These are phyloP conservation scores for Phenoliferia sp. DNA, from an alignment of 1,284 basidiomycete species.

Conservation along the genomic window DNA sequence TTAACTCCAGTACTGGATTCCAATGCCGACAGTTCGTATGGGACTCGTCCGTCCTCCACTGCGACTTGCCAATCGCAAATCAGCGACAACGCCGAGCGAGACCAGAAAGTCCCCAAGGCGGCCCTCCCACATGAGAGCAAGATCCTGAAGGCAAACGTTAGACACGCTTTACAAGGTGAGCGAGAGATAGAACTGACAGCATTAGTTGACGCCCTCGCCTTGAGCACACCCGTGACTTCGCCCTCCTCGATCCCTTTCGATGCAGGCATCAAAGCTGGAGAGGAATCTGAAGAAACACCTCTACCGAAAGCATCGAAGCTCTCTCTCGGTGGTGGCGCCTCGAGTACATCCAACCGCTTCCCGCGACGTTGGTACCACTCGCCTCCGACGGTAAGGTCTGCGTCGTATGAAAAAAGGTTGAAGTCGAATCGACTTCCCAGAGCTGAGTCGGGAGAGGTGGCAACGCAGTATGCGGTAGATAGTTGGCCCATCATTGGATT, in stretches of 20 bases:
- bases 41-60: conserved; percentile 48
- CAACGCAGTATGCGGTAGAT: conserved; percentile 83
- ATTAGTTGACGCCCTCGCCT: conserved; percentile 80
- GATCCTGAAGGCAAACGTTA: conserved; percentile 53
- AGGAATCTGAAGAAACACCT: conserved; percentile 1
- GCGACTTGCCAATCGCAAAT: conserved; percentile 69
- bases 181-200: conserved; percentile 55
- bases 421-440: conserved; percentile 90
- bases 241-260: conserved; percentile 32
- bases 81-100: conserved; percentile 79
- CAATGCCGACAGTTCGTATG: conserved; percentile 79
- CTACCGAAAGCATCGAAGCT: conserved; percentile 30
- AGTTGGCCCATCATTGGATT: conserved; percentile 96
- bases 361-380: conserved; percentile 26
- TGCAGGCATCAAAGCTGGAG: not conserved
- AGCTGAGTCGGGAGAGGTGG: conserved; percentile 78
- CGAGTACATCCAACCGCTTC: not conserved
- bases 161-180: not conserved
- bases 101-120: conserved; percentile 84
- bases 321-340: not conserved
- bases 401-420: conserved; percentile 94
- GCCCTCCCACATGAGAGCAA: conserved; percentile 90
- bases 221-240: conserved; percentile 74
- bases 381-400: conserved; percentile 72
- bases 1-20: conserved; percentile 63